Evolutionary conservation across 2,329 filamentous ascomycete species (phyloP).

Genomic region (Penicillium glabrum): DNA sequence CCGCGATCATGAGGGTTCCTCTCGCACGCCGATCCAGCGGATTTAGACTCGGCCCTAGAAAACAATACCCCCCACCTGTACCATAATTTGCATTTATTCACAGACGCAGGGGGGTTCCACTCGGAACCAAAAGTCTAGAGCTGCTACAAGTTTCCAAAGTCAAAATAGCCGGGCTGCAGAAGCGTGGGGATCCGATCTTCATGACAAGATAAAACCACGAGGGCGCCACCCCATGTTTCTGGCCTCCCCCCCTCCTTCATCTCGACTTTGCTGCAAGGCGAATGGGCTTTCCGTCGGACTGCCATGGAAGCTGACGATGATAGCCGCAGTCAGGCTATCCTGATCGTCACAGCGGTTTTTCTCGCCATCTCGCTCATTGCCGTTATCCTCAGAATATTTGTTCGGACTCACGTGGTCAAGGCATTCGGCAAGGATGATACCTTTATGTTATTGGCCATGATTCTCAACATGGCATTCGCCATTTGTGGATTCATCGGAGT

Average conservation of each 20-base stretch:
- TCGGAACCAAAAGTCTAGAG: conserved; percentile 6
- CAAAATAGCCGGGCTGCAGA: conserved; percentile 4
- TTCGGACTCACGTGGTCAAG: conserved; percentile 35
- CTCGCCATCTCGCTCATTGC: conserved; percentile 41
- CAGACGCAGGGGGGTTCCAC: conserved; percentile 1
- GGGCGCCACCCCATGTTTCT: background rate
- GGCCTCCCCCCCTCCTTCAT: background rate
- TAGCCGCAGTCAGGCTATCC: conserved; percentile 20
- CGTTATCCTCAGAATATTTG: conserved; percentile 41
- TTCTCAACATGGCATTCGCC: conserved; percentile 27
- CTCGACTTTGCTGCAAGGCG: background rate
- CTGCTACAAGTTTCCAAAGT: conserved; percentile 2
- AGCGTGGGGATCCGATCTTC: conserved; percentile 5
- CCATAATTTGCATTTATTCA: conserved; percentile 3
- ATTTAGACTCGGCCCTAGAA: conserved; percentile 15
- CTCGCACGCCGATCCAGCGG: conserved; percentile 12
- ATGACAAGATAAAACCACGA: conserved; percentile 15
- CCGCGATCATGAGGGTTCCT: background rate
- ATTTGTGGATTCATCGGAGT: conserved; percentile 27
- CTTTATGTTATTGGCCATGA: conserved; percentile 23
- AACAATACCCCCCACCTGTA: conserved; percentile 11
- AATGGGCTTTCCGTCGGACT: conserved; percentile 7
- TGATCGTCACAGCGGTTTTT: conserved; percentile 36
- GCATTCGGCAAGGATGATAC: conserved; percentile 3
- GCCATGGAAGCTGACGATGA: conserved; percentile 12